These are phyloP conservation scores for Neurospora tetrasperma DNA, from an alignment of 495 filamentous ascomycete genomes.

Conservation along the genomic window DNA sequence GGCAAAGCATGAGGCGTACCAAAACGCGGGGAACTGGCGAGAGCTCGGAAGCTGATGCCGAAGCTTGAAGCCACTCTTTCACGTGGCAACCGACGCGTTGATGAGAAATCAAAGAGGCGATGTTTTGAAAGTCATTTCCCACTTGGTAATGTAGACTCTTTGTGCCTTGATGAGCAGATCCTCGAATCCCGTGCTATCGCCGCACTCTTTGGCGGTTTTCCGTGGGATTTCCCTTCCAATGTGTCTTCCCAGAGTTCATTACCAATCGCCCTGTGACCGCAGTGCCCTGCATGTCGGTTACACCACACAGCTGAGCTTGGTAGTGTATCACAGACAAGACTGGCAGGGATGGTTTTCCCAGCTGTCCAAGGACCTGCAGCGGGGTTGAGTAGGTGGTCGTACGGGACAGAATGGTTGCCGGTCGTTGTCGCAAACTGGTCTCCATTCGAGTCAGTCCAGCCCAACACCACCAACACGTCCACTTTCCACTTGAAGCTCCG, in stretches of 20 bases:
- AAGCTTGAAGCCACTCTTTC: neutral
- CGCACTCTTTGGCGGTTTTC: no score
- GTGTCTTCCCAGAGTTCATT: neutral
- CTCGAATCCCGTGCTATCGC: neutral
- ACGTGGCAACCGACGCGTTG: neutral
- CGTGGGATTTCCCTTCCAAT: neutral
- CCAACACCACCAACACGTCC: neutral
- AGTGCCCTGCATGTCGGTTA: conserved; percentile 11
- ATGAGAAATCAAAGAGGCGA: neutral
- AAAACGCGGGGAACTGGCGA: neutral
- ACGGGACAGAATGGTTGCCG: neutral
- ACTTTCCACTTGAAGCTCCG: neutral
- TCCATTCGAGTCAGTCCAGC: neutral
- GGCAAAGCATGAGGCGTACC: neutral
- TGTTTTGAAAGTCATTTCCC: neutral
- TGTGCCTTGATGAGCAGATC: neutral
- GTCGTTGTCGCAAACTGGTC: neutral
- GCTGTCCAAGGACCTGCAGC: conserved; percentile 1
- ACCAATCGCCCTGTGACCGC: conserved; percentile 11
- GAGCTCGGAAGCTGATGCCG: neutral
- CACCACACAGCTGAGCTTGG: neutral
- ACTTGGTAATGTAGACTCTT: neutral
- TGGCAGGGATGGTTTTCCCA: neutral
- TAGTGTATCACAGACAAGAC: neutral
- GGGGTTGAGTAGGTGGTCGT: neutral